Evolutionary conservation across 768 basidiomycete species (phyloP).

Genomic region (Chiua virens): DNA sequence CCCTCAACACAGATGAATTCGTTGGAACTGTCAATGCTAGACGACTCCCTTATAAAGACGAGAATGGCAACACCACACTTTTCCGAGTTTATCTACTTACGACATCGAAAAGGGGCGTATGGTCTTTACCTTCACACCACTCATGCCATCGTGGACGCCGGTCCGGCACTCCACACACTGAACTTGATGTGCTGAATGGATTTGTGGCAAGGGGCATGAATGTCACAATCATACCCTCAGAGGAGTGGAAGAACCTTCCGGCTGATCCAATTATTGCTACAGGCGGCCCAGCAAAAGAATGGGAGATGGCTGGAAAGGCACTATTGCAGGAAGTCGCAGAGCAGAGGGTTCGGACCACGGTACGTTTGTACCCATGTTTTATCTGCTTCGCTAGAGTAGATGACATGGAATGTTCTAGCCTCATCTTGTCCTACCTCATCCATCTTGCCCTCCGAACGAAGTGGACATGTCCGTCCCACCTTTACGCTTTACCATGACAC

Average conservation of each 20-base stretch:
- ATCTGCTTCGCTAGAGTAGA: not conserved
- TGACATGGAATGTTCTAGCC: conserved; percentile 3
- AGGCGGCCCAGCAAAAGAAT: conserved; percentile 18
- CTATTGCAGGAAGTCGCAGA: conserved; percentile 15
- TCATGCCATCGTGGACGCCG: conserved; percentile 23
- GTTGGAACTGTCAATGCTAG: conserved; percentile 13
- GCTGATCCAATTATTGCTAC: conserved; percentile 27
- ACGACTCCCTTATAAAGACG: conserved; percentile 18
- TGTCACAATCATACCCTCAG: conserved; percentile 7
- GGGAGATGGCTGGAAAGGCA: conserved; percentile 12
- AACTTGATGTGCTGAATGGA: conserved; percentile 24
- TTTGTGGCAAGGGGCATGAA: conserved; percentile 14
- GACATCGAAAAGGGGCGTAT: conserved; percentile 11
- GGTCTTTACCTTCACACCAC: conserved; percentile 25
- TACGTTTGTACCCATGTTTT: conserved; percentile 2
- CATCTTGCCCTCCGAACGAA: conserved; percentile 1
- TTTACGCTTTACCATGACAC: not conserved
- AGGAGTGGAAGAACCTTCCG: conserved; percentile 29
- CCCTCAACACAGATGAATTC: conserved; percentile 17
- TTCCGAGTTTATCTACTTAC: conserved; percentile 12
- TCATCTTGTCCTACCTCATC: conserved; percentile 5
- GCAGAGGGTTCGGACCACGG: conserved; percentile 3
- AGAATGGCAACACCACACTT: conserved; percentile 1
- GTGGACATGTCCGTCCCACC: conserved; percentile 9
- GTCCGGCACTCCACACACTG: conserved; percentile 22